Conservation (phyloP, 108 stramenopile genomes). For the Tribonema minus region DNA sequence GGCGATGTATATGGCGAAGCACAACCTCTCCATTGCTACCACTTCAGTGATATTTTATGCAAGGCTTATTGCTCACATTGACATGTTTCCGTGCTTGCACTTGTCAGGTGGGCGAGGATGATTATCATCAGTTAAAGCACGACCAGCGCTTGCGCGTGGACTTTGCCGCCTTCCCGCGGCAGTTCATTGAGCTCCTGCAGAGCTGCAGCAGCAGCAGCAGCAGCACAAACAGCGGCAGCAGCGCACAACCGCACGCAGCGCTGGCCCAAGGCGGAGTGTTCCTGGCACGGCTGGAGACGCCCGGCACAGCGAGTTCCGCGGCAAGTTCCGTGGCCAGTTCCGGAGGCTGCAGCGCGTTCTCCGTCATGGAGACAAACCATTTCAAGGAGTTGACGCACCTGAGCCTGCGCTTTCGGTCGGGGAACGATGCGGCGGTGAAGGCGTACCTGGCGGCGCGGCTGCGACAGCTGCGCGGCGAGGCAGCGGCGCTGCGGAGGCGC, state of each 20-base stretch:
- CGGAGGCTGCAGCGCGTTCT: conserved; percentile 39
- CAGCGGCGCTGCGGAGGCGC: neutral
- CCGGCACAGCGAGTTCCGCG: neutral
- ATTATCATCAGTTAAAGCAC: conserved; percentile 55
- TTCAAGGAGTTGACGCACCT: conserved; percentile 61
- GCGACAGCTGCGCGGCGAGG: conserved; percentile 13
- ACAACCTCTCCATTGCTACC: no score
- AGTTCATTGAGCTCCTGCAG: conserved; percentile 57
- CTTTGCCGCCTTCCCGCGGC: conserved; percentile 51
- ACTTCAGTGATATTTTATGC: no score
- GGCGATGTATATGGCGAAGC: no score
- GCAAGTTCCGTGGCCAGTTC: neutral
- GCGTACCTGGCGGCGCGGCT: conserved; percentile 55
- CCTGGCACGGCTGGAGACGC: neutral
- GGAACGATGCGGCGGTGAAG: conserved; percentile 51
- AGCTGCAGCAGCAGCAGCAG: neutral
- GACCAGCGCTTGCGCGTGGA: conserved; percentile 60
- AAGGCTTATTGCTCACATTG: no score
- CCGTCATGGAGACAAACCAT: conserved; percentile 55
- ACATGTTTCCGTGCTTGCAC: no score
- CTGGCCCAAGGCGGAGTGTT: neutral
- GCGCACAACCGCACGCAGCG: no score
- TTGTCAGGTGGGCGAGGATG: conserved; percentile 58
- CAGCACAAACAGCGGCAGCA: neutral
- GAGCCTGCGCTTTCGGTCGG: conserved; percentile 42